These are phyloP conservation scores for Trichocladium antarcticum DNA, from an alignment of 495 filamentous ascomycete genomes.

Conservation along the genomic window DNA sequence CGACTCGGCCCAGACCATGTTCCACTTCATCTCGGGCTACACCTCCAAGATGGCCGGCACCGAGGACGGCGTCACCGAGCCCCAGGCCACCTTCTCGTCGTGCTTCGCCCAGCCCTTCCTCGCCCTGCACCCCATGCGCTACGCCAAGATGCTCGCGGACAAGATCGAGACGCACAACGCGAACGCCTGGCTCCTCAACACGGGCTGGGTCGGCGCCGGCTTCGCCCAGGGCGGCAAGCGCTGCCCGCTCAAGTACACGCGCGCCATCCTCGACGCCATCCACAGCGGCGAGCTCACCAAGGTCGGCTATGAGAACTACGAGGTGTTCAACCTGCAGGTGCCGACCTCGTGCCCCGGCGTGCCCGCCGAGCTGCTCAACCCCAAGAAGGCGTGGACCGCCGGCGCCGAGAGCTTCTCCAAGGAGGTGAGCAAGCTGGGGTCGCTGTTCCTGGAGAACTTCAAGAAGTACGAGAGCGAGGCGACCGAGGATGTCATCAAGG, in stretches of 20 bases:
- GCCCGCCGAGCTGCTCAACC: constrained; percentile 86
- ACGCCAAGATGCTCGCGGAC: constrained; percentile 93
- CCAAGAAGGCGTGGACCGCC: constrained; percentile 80
- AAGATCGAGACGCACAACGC: constrained; percentile 93
- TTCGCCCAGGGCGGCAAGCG: constrained; percentile 92
- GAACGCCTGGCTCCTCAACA: constrained; percentile 98
- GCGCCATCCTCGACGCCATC: constrained; percentile 95
- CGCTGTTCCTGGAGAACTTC: constrained; percentile 91
- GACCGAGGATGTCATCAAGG: constrained; percentile 37
- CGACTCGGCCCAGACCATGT: constrained; percentile 93
- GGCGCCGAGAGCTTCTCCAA: constrained; percentile 62
- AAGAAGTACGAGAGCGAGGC: constrained; percentile 35
- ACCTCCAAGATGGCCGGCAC: constrained; percentile 99
- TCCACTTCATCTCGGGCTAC: constrained; percentile 99
- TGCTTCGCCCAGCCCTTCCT: constrained; percentile 99
- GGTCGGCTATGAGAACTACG: constrained; percentile 86
- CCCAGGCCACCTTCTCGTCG: constrained; percentile 96
- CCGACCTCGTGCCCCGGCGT: constrained; percentile 79
- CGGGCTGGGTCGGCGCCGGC: constrained; percentile 96
- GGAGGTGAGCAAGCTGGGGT: constrained; percentile 81
- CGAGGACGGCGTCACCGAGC: constrained; percentile 91
- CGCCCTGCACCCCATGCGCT: constrained; percentile 97
- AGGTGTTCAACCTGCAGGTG: constrained; percentile 90
- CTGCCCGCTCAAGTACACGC: constrained; percentile 97
- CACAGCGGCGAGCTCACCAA: constrained; percentile 91